Evolutionary conservation across 2,329 filamentous ascomycete genomes (phyloP), one percentile per base, ranked within the genome.

Genomic region (Epicoccum sorghinum): DNA sequence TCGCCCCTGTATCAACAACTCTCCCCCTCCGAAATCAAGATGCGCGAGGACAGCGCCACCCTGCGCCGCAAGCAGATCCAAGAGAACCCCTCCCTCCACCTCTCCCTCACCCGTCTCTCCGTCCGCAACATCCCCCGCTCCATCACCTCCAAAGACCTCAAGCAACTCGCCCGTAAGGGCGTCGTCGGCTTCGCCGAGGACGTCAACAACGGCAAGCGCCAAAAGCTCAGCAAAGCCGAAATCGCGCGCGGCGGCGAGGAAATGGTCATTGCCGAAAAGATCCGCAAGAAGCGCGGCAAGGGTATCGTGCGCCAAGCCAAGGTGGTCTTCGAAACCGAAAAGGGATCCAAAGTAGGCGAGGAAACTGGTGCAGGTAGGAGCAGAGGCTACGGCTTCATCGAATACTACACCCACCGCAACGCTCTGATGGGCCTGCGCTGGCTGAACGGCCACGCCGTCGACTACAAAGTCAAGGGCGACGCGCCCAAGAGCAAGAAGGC

Each of bases 301-400:
- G 91, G 88, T 67, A 83, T 99, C 44, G 91, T 99, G 38, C 89
- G 86, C 66, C 95, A 99, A 77, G 89, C 93, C 51, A 99, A 97
- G 80, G 85, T 99, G 49, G 90, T 98, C 33, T 98, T 95, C 68
- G 95, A 99, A 78, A 90, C 89, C 51, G 84, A 85, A 32, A 87
- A 95, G 64, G 95, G 95, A 40, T 86, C 86, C 68, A 98, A 97
- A 78, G 86, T 96, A 12, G 77, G 83, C 7, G 92, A 96, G 76
- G 82, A 84, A 38, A 86, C 81, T 45, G 91, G 90, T 7, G 91
- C 87, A 6, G 93, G 93, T 41, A 85, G 90, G 71, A 95, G 90
- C 72, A 86, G 93, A 72, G 95, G 95, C 4, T 99, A 99, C 73
- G 95, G 96, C 10, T 99, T 99, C 79, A 89, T 99, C 63, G 95